phyloP scores from a whole-genome alignment of 768 basidiomycete species.

The Ramaria sp. region DNA sequence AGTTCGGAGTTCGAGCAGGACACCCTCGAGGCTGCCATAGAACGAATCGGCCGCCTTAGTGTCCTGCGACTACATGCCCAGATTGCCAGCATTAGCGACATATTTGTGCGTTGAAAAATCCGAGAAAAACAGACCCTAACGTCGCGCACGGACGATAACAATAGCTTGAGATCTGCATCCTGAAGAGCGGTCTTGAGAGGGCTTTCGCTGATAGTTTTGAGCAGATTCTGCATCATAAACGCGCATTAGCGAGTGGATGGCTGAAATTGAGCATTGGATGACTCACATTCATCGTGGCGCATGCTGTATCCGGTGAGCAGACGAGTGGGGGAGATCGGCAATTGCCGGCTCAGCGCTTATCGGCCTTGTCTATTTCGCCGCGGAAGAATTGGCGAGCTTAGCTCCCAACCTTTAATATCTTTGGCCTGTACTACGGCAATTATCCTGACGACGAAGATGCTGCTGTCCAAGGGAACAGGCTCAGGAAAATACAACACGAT shows the following conservation, averaged over 20 bases:
- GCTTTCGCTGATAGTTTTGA: conserved; percentile 76
- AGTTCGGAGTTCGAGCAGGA: conserved; percentile 76
- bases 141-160: conserved; percentile 80
- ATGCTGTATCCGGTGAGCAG: conserved; percentile 5
- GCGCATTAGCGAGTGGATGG: conserved; percentile 18
- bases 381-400: neutral
- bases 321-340: conserved; percentile 2
- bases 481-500: too few species aligned
- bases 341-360: neutral
- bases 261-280: conserved; percentile 10
- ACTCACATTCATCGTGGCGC: conserved; percentile 27
- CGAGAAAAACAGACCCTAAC: conserved; percentile 55
- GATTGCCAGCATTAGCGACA: conserved; percentile 12
- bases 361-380: neutral
- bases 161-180: conserved; percentile 66
- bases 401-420: too few species aligned
- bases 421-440: too few species aligned
- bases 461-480: too few species aligned
- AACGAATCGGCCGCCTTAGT: conserved; percentile 76
- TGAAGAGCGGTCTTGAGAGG: conserved; percentile 49
- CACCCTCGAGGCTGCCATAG: conserved; percentile 87
- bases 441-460: too few species aligned
- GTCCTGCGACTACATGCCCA: conserved; percentile 42
- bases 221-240: conserved; percentile 59
- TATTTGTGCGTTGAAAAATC: conserved; percentile 12